Evolutionary conservation across 1,139 yeast genomes (phyloP).

Genomic region (Hyphopichia fennica): DNA sequence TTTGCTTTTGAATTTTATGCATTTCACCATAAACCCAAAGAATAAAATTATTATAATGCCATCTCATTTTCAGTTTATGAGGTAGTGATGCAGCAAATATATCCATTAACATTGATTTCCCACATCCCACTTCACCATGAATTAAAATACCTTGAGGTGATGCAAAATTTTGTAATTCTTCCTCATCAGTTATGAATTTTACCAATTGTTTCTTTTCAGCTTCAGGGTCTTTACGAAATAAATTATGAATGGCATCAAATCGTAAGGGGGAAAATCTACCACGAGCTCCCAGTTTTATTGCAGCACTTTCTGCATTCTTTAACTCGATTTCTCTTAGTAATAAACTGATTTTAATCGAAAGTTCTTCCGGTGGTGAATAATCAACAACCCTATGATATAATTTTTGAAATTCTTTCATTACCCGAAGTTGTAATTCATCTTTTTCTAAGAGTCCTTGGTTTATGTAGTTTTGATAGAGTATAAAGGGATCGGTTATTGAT

Average conservation of each 20-base stretch:
- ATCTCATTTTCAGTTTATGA: conserved; percentile 60
- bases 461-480: conserved; percentile 56
- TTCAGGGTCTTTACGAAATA: conserved; percentile 29
- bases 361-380: conserved; percentile 57
- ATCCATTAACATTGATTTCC: conserved; percentile 74
- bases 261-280: conserved; percentile 12
- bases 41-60: conserved; percentile 73
- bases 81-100: conserved; percentile 69
- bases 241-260: conserved; percentile 18
- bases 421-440: conserved; percentile 61
- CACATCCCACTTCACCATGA: conserved; percentile 78
- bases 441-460: conserved; percentile 49
- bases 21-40: conserved; percentile 67
- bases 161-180: conserved; percentile 53
- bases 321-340: conserved; percentile 50
- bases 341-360: conserved; percentile 46
- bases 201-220: conserved; percentile 38
- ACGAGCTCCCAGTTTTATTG: conserved; percentile 8
- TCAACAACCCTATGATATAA: conserved; percentile 59
- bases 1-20: conserved; percentile 51
- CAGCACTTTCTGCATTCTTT: conserved; percentile 23
- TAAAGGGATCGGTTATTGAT: conserved; percentile 63
- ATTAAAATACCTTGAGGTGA: conserved; percentile 66
- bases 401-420: conserved; percentile 65
- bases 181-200: conserved; percentile 59